Conservation (phyloP, 495 filamentous ascomycete genomes). For the Pyronema domesticum region DNA sequence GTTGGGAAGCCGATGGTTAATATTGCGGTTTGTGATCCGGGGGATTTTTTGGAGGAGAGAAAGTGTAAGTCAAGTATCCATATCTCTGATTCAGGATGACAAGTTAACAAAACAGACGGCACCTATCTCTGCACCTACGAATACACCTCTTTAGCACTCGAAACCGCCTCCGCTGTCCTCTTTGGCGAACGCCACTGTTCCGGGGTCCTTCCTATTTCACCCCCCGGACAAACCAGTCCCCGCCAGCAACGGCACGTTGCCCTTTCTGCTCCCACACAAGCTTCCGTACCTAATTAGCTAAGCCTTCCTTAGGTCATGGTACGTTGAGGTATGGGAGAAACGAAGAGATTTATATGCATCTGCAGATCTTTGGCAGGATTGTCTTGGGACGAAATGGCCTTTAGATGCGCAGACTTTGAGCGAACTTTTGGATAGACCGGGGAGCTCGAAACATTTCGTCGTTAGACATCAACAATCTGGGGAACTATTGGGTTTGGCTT, state of each 20-base stretch:
- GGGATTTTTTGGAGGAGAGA: constrained; percentile 22
- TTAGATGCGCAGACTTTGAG: constrained; percentile 36
- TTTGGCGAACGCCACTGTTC: constrained; percentile 30
- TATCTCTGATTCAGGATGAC: neutral
- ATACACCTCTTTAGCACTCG: constrained; percentile 34
- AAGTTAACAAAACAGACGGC: constrained; percentile 16
- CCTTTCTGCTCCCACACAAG: neutral
- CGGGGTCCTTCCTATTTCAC: constrained; percentile 21
- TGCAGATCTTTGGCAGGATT: constrained; percentile 26
- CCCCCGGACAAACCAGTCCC: constrained; percentile 20
- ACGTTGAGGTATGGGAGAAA: constrained; percentile 27
- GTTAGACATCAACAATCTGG: constrained; percentile 34
- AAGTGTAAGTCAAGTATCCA: constrained; percentile 18
- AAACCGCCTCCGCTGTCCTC: constrained; percentile 36
- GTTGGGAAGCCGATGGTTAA: constrained; percentile 23
- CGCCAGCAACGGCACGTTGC: constrained; percentile 19
- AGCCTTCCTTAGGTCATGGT: constrained; percentile 14
- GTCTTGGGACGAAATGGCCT: constrained; percentile 28
- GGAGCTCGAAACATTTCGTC: constrained; percentile 45
- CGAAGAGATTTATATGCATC: constrained; percentile 26
- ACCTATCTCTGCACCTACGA: constrained; percentile 29
- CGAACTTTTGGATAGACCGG: constrained; percentile 38
- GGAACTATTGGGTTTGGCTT: constrained; percentile 40
- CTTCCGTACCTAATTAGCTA: neutral
- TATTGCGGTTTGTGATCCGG: constrained; percentile 25